Conservation (phyloP, 1,284 basidiomycete genomes). For the Naganishia liquefaciens region DNA sequence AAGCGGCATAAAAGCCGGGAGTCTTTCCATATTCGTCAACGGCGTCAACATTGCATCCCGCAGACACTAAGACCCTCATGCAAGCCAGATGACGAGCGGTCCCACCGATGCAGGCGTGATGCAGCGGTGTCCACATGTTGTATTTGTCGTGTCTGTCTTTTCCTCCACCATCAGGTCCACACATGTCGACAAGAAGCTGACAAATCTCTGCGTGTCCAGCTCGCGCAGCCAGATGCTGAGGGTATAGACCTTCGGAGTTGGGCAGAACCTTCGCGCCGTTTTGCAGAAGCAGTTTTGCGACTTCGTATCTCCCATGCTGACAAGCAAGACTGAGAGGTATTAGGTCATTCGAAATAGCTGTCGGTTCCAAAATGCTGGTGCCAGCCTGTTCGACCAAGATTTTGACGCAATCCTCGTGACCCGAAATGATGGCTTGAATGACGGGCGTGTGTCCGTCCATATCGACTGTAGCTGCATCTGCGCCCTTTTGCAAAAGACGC, state of each 20-base stretch:
- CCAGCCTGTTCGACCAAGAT: constrained; percentile 71
- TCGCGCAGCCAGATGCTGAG: constrained; percentile 96
- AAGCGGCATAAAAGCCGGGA: constrained; percentile 92
- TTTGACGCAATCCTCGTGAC: constrained; percentile 76
- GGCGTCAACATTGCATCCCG: constrained; percentile 71
- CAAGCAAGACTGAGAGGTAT: constrained; percentile 89
- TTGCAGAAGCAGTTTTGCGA: constrained; percentile 74
- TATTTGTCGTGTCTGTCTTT: constrained; percentile 93
- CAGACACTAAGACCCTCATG: constrained; percentile 73
- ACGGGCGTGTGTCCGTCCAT: constrained; percentile 92
- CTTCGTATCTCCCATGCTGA: constrained; percentile 82
- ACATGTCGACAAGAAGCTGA: constrained; percentile 69
- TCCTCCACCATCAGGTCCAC: constrained; percentile 57
- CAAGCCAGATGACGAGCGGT: constrained; percentile 63
- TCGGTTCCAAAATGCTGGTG: constrained; percentile 62
- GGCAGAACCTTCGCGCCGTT: constrained; percentile 76
- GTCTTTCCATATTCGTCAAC: constrained; percentile 83
- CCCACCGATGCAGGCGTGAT: constrained; percentile 91
- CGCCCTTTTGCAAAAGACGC: constrained; percentile 69
- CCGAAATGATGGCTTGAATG: constrained; percentile 87
- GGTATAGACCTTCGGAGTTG: constrained; percentile 93
- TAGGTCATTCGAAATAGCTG: constrained; percentile 65
- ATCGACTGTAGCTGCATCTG: constrained; percentile 73
- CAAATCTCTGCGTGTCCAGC: constrained; percentile 87
- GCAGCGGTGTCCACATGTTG: constrained; percentile 96